Conservation (phyloP, 1,284 basidiomycete species). For the Anthracocystis panici-leucophaei region DNA sequence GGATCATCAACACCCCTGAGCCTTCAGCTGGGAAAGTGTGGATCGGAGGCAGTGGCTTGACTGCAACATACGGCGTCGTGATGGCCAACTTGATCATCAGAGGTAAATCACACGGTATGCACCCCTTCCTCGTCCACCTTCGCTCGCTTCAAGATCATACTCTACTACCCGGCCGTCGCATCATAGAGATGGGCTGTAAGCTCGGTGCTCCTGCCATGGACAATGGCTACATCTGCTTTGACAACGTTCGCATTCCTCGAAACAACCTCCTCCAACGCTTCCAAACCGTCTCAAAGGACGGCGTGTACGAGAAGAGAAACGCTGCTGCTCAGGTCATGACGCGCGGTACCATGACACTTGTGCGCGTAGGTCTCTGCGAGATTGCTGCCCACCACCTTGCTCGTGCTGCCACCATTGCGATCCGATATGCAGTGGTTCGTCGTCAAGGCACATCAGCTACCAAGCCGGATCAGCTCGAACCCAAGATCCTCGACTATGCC, state of each 20-base stretch:
- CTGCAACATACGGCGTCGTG: constrained; percentile 58
- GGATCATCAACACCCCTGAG: constrained; percentile 56
- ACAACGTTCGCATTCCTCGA: constrained; percentile 49
- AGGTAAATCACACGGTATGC: constrained; percentile 56
- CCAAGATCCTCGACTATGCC: constrained; percentile 60
- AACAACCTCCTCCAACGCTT: constrained; percentile 49
- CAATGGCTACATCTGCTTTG: constrained; percentile 56
- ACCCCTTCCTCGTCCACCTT: constrained; percentile 60
- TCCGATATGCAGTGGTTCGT: constrained; percentile 53
- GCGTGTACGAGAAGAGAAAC: constrained; percentile 53
- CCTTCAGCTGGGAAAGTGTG: constrained; percentile 55
- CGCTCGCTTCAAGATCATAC: constrained; percentile 53
- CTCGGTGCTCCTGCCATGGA: constrained; percentile 59
- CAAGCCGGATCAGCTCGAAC: constrained; percentile 37
- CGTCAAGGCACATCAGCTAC: constrained; percentile 53
- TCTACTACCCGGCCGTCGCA: constrained; percentile 45
- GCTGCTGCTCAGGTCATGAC: constrained; percentile 55
- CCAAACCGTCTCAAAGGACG: constrained; percentile 49
- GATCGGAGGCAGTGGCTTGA: constrained; percentile 58
- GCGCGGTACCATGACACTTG: constrained; percentile 59
- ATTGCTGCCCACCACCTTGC: constrained; percentile 59
- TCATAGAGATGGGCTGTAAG: constrained; percentile 59
- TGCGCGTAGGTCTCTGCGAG: constrained; percentile 57
- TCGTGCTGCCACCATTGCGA: constrained; percentile 52
- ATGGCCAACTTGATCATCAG: constrained; percentile 58